These are phyloP conservation scores for Vachellia collinsii DNA, from an alignment of 306 rosid genomes.

Conservation along the genomic window DNA sequence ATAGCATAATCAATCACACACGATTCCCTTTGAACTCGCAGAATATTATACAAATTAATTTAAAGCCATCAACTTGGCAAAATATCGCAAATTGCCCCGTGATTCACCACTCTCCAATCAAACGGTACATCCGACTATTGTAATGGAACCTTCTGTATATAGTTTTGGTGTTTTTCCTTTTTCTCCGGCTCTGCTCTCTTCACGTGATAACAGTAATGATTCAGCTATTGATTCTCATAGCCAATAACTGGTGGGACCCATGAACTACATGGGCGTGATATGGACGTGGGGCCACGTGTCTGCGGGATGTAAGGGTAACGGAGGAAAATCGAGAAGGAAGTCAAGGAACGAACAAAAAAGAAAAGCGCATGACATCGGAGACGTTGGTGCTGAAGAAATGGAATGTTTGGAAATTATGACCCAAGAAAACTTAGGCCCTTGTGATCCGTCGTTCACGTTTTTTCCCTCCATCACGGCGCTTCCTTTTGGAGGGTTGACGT, in stretches of 20 bases:
- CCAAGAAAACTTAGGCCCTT: neutral
- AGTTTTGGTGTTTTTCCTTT: neutral
- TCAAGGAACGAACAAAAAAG: neutral
- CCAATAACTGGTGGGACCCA: neutral
- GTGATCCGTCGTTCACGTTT: neutral
- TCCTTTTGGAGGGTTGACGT: slow-evolving; percentile 15
- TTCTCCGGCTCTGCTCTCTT: neutral
- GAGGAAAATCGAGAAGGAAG: neutral
- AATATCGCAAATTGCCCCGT: neutral
- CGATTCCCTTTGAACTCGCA: neutral
- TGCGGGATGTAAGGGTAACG: neutral
- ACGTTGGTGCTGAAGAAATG: neutral
- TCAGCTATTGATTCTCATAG: neutral
- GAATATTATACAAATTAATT: neutral
- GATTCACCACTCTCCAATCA: neutral
- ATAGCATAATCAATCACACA: neutral
- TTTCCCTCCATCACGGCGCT: slow-evolving; percentile 3
- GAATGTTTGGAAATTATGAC: neutral
- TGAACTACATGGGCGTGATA: neutral
- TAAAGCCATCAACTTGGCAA: neutral
- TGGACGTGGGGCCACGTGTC: slow-evolving; percentile 14
- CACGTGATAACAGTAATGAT: neutral
- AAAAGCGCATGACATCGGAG: neutral
- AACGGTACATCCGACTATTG: neutral
- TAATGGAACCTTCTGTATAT: neutral